Evolutionary conservation across 371 early-diverging fungal species (phyloP).

Genomic region (Mortierella sp.): DNA sequence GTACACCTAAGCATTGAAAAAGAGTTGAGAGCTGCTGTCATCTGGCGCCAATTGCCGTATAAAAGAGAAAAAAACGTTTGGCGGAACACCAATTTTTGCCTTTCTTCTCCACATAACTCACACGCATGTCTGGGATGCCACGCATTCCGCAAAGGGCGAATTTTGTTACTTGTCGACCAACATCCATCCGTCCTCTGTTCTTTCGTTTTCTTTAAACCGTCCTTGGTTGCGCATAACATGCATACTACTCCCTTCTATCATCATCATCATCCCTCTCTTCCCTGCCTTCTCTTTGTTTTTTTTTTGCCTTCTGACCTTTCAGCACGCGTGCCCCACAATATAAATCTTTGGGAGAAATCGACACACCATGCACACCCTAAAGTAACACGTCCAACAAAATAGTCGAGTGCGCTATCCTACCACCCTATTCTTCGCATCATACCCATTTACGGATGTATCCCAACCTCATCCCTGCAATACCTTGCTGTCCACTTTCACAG

Average conservation of each 20-base stretch:
- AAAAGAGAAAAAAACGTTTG: background rate
- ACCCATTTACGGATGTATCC: background rate
- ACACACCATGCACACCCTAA: constrained; percentile 28
- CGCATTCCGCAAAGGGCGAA: constrained; percentile 1
- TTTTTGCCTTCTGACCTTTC: background rate
- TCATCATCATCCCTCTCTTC: background rate
- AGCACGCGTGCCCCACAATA: background rate
- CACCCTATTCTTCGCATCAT: constrained; percentile 14
- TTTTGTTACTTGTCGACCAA: background rate
- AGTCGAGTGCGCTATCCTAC: background rate
- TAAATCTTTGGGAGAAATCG: background rate
- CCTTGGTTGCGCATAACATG: background rate
- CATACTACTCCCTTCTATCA: background rate
- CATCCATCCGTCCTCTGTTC: background rate
- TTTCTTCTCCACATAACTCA: constrained; percentile 1
- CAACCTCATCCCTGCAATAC: background rate
- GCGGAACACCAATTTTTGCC: constrained; percentile 1
- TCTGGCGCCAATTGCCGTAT: background rate
- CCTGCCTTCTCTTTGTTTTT: background rate
- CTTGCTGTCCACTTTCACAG: no score
- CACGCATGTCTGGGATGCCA: background rate
- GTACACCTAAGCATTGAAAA: background rate
- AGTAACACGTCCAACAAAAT: constrained; percentile 25
- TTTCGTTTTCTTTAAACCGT: background rate
- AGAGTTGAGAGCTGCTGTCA: constrained; percentile 6